Evolutionary conservation across 176 grass and related monocot species (phyloP).

Genomic region (Aegilops tauschii): DNA sequence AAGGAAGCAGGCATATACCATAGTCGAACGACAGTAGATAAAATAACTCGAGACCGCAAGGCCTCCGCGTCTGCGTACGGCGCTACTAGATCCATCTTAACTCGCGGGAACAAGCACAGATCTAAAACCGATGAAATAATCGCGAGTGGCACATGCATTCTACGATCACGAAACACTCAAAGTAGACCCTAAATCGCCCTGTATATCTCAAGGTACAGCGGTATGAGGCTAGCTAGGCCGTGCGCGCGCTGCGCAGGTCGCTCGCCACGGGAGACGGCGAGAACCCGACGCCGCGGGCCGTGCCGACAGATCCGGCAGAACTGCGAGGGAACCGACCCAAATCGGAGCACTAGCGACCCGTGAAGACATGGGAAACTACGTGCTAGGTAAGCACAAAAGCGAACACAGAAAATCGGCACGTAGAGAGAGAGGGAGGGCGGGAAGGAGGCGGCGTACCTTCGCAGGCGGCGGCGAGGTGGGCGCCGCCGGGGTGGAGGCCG

Average conservation of each 20-base stretch:
- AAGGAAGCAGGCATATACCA: no score
- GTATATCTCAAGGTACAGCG: background rate
- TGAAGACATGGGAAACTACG: background rate
- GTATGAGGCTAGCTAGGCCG: background rate
- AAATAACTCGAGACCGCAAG: background rate
- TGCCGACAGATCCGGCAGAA: background rate
- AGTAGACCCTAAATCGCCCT: background rate
- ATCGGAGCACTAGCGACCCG: background rate
- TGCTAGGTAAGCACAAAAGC: background rate
- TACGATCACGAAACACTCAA: background rate
- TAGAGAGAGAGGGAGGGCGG: background rate
- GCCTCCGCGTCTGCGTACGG: no score
- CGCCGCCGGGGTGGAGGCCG: background rate
- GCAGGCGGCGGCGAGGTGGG: conserved; percentile 20
- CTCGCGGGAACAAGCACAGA: background rate
- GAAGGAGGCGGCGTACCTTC: background rate
- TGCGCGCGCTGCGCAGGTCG: background rate
- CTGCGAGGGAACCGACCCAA: background rate
- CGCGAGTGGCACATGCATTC: background rate
- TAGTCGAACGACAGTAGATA: no score
- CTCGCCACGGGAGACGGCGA: background rate
- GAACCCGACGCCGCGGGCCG: background rate
- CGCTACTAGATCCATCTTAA: background rate
- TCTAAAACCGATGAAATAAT: background rate
- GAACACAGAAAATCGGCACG: background rate